Evolutionary conservation across 805 yeast genomes (phyloP), one percentile per base, ranked within the genome.

Genomic region (Candida quercuum): DNA sequence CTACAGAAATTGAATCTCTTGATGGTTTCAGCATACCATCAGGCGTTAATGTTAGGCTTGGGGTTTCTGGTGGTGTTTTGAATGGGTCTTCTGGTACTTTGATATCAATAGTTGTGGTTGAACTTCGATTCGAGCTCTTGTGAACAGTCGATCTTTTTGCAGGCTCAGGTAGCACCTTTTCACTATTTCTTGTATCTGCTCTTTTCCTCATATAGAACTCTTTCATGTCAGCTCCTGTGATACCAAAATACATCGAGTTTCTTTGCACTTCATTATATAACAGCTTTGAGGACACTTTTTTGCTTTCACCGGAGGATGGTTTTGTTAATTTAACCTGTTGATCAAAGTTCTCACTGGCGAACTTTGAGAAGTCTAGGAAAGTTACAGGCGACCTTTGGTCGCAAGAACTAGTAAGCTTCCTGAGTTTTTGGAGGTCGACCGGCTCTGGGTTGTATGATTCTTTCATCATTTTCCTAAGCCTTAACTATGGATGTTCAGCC

Each of bases 241-340:
- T 38, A 12, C 56, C 54, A 34, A 51, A 40, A 21, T 43, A 33
- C 3, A 49, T 7, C 9, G 54, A 45, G 10, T 15, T 40, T 19
- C 40, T 33, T 25, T 49, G 48, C 3, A 43, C 54, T 11, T 45
- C 49, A 25, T 49, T 43, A 32, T 43, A 49, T 2, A 51, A 21
- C 17, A 25, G 21, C 18, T 46, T 49, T 4, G 54, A 10, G 6
- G 29, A 27, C 23, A 12, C 32, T 23, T 27, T 15, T 9, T 11
- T 16, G 21, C 6, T 11, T 11, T 12, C n/a, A 12, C 11, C 27
- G 12, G 16, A 11, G 15, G n/a, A 14, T 19, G 31, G 19, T 10
- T 17, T 19, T 10, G 37, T 36, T 17, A 30, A 31, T 6, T 16
- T 14, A 3, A 26, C 33, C 4, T 18, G 32, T 17, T 31, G 27